These are phyloP conservation scores for Pythium brassicae DNA, from an alignment of 352 stramenopile genomes.

Conservation along the genomic window DNA sequence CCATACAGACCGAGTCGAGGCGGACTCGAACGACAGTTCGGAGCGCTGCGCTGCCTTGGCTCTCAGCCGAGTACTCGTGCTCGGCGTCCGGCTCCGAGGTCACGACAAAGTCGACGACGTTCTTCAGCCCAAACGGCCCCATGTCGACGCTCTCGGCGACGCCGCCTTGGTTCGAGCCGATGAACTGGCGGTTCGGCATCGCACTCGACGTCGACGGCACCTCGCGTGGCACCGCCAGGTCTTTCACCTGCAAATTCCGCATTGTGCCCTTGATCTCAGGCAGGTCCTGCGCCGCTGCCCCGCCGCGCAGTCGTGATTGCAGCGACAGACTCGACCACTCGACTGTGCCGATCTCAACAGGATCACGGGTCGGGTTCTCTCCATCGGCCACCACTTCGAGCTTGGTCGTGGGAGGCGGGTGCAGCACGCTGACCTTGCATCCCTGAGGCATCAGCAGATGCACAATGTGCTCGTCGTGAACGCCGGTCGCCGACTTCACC, in stretches of 20 bases:
- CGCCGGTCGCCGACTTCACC: constrained; percentile 17
- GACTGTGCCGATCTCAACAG: constrained; percentile 14
- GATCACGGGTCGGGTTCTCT: not conserved
- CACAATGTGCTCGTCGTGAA: constrained; percentile 10
- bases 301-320: constrained; percentile 8
- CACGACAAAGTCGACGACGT: constrained; percentile 65
- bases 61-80: constrained; percentile 5
- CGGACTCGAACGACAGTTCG: constrained; percentile 38
- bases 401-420: constrained; percentile 23
- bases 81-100: constrained; percentile 2
- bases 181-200: constrained; percentile 65
- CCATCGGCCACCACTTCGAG: not conserved
- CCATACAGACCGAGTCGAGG: constrained; percentile 75
- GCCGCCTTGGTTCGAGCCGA: constrained; percentile 60
- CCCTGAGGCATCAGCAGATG: constrained; percentile 25
- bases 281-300: not conserved
- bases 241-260: constrained; percentile 65
- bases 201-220: constrained; percentile 20
- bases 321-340: constrained; percentile 16
- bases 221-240: constrained; percentile 46
- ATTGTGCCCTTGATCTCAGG: constrained; percentile 57
- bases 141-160: constrained; percentile 30
- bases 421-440: constrained; percentile 35
- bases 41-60: constrained; percentile 7
- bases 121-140: constrained; percentile 51